Percentiles rank a stretch among this genome's conserved stretches.
Evolutionary conservation across 1,139 yeast species (phyloP).

Genomic region (Pichia sp.): DNA sequence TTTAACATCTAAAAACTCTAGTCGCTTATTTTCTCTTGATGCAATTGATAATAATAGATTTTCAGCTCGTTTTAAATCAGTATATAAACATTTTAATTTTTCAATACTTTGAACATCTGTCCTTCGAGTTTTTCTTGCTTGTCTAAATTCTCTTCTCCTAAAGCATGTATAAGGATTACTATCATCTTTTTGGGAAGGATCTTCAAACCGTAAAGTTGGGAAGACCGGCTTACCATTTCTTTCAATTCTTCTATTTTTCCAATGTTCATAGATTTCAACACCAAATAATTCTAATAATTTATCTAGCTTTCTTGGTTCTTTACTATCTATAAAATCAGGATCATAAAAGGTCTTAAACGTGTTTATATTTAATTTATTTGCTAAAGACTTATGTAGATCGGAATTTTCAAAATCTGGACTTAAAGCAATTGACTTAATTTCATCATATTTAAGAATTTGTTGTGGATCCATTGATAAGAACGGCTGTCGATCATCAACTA

Average conservation of each 20-base stretch:
- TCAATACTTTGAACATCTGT: conserved; percentile 90
- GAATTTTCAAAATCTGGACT: conserved; percentile 29
- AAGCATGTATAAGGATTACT: conserved; percentile 93
- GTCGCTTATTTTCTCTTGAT: conserved; percentile 63
- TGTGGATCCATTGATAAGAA: conserved; percentile 79
- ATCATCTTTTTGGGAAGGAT: conserved; percentile 81
- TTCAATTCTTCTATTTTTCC: conserved; percentile 68
- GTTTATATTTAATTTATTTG: conserved; percentile 31
- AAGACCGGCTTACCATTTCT: conserved; percentile 66
- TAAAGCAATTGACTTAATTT: conserved; percentile 46
- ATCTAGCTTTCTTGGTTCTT: conserved; percentile 42
- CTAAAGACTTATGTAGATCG: conserved; percentile 30
- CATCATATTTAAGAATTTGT: conserved; percentile 65
- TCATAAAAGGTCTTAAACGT: conserved; percentile 43
- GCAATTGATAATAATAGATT: conserved; percentile 65
- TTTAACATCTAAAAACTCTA: conserved; percentile 54
- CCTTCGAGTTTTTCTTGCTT: conserved; percentile 91
- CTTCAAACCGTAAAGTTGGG: conserved; percentile 79
- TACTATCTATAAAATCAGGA: conserved; percentile 34
- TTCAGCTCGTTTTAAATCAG: conserved; percentile 73
- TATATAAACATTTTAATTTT: conserved; percentile 65
- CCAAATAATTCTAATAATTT: conserved; percentile 62
- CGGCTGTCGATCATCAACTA: conserved; percentile 78
- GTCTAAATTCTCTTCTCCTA: conserved; percentile 92
- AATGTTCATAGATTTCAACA: conserved; percentile 64